Base-by-base conservation (phyloP, 805 yeast species). In the Starmerella khaoyaiensis region DNA sequence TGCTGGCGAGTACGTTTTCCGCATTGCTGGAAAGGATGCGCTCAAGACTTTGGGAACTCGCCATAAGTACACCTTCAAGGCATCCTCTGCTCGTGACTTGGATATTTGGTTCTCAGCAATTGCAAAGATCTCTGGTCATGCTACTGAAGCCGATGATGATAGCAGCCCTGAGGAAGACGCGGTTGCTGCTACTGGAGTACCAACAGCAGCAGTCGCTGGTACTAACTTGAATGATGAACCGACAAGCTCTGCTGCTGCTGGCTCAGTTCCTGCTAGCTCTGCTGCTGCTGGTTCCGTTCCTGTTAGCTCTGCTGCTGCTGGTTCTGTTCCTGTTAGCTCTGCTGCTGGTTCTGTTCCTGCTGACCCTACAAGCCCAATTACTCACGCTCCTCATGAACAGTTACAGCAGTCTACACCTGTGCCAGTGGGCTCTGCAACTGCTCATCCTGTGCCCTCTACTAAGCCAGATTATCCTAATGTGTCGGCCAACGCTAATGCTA, bases 101-200 rank as follows among this genome's bases (percentile, higher is more conserved):
- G 48, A 49, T 29, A 56, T 58, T 6, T 70, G 76, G 76, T 64
- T 63, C 50, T 59, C 56, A 18, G 69, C 63, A 16, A 39, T 61
- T 21, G 33, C 39, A 20, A 33, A 41, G 22, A 44, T 50, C 11
- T 33, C 55, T 3, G 45, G 49, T 19, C 37, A 34, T 22, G 36
- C 27, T 14, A 30, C 42, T 2, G 33, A 30, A 6, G 43, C 44
- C 31, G 45, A 22, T 18, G 31, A 28, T 21, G 36, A 31, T 28
- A 25, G 33, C 23, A 28, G 43, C 4, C 38, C 25, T 9, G 46
- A 32, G 17, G 42, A 37, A 28, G 42, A 28, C 12, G 33, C 42
- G 12, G 41, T 37, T 28, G 10, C 50, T 3, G 47, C 45, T 12
- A 46, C 32, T n/a, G 40, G n/a, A 8, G 8, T 38, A 12, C 35